A percentile compares a stretch with the other conserved stretches of the same genome.
Conservation (phyloP, 805 yeast species). For the Monosporozyma servazzii region DNA sequence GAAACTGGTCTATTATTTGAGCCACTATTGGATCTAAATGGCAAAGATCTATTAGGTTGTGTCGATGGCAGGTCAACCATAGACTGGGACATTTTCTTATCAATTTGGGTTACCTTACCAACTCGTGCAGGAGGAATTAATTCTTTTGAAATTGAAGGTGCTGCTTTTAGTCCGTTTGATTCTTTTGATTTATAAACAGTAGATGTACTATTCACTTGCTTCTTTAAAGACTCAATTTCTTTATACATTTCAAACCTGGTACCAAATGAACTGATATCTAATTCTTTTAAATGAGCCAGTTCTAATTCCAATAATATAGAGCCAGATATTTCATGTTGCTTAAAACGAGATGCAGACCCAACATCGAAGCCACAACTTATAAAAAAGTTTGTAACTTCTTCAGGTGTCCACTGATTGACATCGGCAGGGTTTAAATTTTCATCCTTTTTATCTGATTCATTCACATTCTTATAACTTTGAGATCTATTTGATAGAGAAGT, state of each 20-base stretch:
- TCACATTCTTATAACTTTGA: background rate
- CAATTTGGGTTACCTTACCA: conserved; percentile 14
- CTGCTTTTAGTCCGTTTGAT: background rate
- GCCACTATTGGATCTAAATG: conserved; percentile 1
- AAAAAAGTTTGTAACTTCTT: conserved; percentile 75
- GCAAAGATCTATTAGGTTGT: background rate
- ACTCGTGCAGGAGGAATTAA: conserved; percentile 37
- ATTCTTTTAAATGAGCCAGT: conserved; percentile 75
- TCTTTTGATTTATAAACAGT: conserved; percentile 6
- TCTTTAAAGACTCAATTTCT: conserved; percentile 64
- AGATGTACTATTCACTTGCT: background rate
- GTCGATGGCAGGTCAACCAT: conserved; percentile 14
- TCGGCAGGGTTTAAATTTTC: conserved; percentile 15
- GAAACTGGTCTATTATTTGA: conserved; percentile 10
- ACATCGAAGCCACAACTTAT: conserved; percentile 62
- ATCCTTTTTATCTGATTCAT: background rate
- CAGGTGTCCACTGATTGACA: conserved; percentile 69
- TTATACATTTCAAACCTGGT: conserved; percentile 87
- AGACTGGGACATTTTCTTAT: conserved; percentile 16
- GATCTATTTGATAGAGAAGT: background rate
- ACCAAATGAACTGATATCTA: conserved; percentile 88
- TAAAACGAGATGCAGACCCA: conserved; percentile 68
- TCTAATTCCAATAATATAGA: conserved; percentile 77
- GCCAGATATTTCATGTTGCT: conserved; percentile 84
- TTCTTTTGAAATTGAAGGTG: background rate